Percentiles rank a stretch among this genome's conserved stretches.
Conservation (phyloP, 1,284 basidiomycete genomes). For the Trametes versicolor region DNA sequence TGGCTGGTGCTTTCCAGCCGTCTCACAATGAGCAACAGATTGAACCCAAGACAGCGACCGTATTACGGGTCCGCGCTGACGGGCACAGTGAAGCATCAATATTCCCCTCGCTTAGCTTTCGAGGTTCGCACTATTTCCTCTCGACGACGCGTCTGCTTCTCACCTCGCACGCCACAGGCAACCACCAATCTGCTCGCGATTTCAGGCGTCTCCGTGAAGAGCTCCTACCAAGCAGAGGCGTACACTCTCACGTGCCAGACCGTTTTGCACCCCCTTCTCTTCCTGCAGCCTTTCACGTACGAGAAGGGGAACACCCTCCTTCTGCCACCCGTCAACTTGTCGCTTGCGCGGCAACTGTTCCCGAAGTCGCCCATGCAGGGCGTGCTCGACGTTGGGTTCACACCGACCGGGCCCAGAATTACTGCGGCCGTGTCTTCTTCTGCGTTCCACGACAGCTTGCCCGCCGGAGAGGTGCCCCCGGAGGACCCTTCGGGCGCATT, state of each 20-base stretch:
- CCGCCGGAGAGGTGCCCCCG: conserved; percentile 26
- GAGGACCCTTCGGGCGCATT: conserved; percentile 25
- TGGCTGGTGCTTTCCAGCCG: conserved; percentile 32
- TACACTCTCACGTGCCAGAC: conserved; percentile 38
- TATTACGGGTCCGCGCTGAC: conserved; percentile 43
- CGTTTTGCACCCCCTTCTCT: conserved; percentile 21
- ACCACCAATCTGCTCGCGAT: conserved; percentile 42
- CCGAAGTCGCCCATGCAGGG: conserved; percentile 43
- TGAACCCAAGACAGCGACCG: conserved; percentile 12
- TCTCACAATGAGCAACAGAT: conserved; percentile 16
- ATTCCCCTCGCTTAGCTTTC: conserved; percentile 53
- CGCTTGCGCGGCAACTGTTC: conserved; percentile 46
- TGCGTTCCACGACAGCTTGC: conserved; percentile 37
- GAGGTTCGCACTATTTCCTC: conserved; percentile 43
- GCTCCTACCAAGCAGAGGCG: conserved; percentile 40
- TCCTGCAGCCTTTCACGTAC: conserved; percentile 29
- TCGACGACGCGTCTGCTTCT: conserved; percentile 10
- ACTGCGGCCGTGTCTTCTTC: conserved; percentile 39
- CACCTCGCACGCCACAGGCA: conserved; percentile 35
- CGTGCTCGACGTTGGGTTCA: conserved; percentile 36
- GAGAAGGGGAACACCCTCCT: conserved; percentile 15
- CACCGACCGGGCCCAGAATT: conserved; percentile 33
- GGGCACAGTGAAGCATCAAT: conserved; percentile 61
- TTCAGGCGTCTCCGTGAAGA: conserved; percentile 39
- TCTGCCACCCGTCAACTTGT: conserved; percentile 43